These are phyloP conservation scores for Gossypium raimondii DNA, from an alignment of 345 rosid species.

Conservation along the genomic window DNA sequence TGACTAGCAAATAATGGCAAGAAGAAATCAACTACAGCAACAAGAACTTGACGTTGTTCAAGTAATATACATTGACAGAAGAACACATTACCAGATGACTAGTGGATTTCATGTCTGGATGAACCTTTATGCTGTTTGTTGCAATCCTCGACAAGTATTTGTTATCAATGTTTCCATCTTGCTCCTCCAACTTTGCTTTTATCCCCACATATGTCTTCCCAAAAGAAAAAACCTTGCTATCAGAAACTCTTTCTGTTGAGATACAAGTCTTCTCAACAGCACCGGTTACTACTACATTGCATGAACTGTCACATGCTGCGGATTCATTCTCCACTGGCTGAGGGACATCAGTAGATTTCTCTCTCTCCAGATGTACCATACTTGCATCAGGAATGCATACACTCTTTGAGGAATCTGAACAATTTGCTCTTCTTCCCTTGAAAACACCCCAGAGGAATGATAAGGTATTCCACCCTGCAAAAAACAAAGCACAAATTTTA, in stretches of 20 bases:
- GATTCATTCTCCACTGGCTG: slow-evolving; percentile 31
- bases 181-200: slow-evolving; percentile 21
- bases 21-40: not conserved
- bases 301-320: slow-evolving; percentile 29
- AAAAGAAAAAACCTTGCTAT: slow-evolving; percentile 28
- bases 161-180: slow-evolving; percentile 24
- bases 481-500: slow-evolving; percentile 9
- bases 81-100: slow-evolving; percentile 29
- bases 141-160: slow-evolving; percentile 17
- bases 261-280: slow-evolving; percentile 23
- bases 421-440: slow-evolving; percentile 49
- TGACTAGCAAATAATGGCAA: not conserved
- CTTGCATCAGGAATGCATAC: slow-evolving; percentile 26
- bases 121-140: slow-evolving; percentile 16
- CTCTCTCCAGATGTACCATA: slow-evolving; percentile 27
- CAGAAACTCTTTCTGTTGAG: slow-evolving; percentile 23
- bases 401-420: slow-evolving; percentile 36
- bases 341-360: slow-evolving; percentile 24
- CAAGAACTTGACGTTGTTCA: not conserved
- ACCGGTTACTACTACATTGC: slow-evolving; percentile 19
- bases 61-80: slow-evolving; percentile 5
- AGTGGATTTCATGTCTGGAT: slow-evolving; percentile 32
- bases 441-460: slow-evolving; percentile 94
- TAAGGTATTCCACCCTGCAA: slow-evolving; percentile 90
- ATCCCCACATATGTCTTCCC: slow-evolving; percentile 22